Percentiles rank a stretch among this genome's conserved stretches.
phyloP scores from a whole-genome alignment of 2,329 filamentous ascomycete genomes.

The Cladophialophora bantiana region DNA sequence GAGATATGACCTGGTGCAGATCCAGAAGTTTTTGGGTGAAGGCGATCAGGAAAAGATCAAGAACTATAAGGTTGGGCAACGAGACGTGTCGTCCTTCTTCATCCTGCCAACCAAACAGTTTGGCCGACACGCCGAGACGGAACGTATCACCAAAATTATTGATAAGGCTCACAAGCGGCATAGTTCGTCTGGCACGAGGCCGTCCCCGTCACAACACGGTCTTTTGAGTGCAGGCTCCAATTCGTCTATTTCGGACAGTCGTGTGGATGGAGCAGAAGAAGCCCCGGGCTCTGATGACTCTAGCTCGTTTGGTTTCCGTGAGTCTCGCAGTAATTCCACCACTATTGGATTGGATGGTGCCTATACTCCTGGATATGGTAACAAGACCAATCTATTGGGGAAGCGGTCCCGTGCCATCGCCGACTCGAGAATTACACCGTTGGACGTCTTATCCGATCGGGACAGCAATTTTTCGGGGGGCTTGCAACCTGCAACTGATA shows the following conservation, averaged over 20 bases:
- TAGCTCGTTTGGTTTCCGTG: constrained; percentile 51
- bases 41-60: constrained; percentile 75
- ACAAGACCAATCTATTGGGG: constrained; percentile 22
- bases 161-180: constrained; percentile 76
- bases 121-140: constrained; percentile 75
- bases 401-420: constrained; percentile 32
- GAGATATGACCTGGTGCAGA: constrained; percentile 77
- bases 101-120: constrained; percentile 82
- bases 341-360: constrained; percentile 37
- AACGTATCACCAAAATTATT: constrained; percentile 74
- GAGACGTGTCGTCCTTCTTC: constrained; percentile 91
- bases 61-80: constrained; percentile 78
- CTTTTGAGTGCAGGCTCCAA: constrained; percentile 59
- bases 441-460: constrained; percentile 45
- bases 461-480: constrained; percentile 47
- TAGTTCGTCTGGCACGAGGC: constrained; percentile 46
- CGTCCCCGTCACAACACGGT: constrained; percentile 48
- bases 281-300: constrained; percentile 61
- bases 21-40: constrained; percentile 76
- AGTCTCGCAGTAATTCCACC: constrained; percentile 50
- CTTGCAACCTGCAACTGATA: constrained; percentile 40
- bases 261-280: constrained; percentile 60
- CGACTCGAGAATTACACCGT: constrained; percentile 27
- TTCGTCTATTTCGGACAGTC: constrained; percentile 61
- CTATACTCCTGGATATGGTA: constrained; percentile 21